Percentiles rank a stretch among this genome's conserved stretches.
These are phyloP conservation scores for Cicer cuneatum DNA, from an alignment of 306 rosid species.

Conservation along the genomic window DNA sequence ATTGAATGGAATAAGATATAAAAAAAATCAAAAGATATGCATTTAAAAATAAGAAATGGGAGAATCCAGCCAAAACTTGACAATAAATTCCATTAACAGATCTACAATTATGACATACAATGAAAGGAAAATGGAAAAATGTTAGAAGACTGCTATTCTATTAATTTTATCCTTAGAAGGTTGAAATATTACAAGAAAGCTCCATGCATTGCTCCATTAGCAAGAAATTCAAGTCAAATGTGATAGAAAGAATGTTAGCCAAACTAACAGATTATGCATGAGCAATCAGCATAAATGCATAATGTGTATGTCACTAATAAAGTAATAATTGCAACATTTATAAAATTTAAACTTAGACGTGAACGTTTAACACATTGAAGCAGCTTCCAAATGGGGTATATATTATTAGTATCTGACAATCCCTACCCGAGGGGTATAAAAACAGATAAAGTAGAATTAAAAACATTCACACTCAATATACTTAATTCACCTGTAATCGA, in stretches of 20 bases:
- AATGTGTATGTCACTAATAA: neutral
- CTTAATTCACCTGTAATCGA: constrained; percentile 80
- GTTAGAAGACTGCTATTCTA: neutral
- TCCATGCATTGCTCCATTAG: neutral
- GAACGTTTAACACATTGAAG: constrained; percentile 1
- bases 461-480: neutral
- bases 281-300: constrained; percentile 8
- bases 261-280: constrained; percentile 10
- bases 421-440: constrained; percentile 17
- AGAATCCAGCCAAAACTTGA: constrained; percentile 21
- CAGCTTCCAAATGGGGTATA: constrained; percentile 8
- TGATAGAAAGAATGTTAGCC: constrained; percentile 14
- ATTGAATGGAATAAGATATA: constrained; percentile 22
- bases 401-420: neutral
- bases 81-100: constrained; percentile 10
- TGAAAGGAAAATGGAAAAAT: neutral
- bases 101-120: neutral
- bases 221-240: constrained; percentile 16
- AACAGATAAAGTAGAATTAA: neutral
- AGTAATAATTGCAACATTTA: constrained; percentile 3
- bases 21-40: constrained; percentile 24
- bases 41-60: neutral
- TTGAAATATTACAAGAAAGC: constrained; percentile 30
- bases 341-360: constrained; percentile 24
- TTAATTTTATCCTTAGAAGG: constrained; percentile 11